Base-by-base conservation (phyloP, 75 land plant genomes). In the Azolla pinnata region DNA sequence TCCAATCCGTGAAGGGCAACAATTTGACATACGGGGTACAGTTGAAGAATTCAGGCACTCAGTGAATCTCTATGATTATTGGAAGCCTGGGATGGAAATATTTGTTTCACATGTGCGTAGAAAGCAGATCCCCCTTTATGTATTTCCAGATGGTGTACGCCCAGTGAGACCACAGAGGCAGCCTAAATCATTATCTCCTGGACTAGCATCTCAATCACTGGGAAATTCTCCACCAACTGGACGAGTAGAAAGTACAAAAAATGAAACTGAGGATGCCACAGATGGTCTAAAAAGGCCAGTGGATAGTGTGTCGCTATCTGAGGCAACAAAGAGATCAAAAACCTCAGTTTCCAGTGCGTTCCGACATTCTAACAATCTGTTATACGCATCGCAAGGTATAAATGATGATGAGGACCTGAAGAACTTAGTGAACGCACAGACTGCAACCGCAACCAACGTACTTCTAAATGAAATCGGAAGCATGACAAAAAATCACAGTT, bases 1-100 rank as follows among this genome's bases (percentile, higher is more conserved):
- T 57, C 71, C 79, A 4, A 60, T 42, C n/a, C 77, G 70, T 30
- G 91, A 79, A 54, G 88, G 75, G 28, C 85, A 76, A 59, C 84
- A 71, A 35, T 87, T 90, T 80, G 92, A 87, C 60, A 87, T 90
- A 60, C 75, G 88, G 35, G 57, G 33, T 20, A 87, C 85, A 2
- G 92, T 90, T 42, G 88, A 87, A 4, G 97, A 87, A 56, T 90
- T 90, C 65, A 75, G 80, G 59, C 81, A 75, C 0, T 51, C 83
- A 32, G 97, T 87, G 45, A 53, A 29, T 18, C 52, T 38, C 30
- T 87, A 90, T 51, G 56, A 71, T 33, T 34, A 63, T 2, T 70
- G 91, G 91, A 90, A 81, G 63, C 83, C 73, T 21, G 82, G 87
- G 32, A 90, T 90, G 97, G 71, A 77, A 35, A 81, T 90, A 10